phyloP scores from a whole-genome alignment of 2,329 filamentous ascomycete genomes.

The Aspergillus fijiensis region DNA sequence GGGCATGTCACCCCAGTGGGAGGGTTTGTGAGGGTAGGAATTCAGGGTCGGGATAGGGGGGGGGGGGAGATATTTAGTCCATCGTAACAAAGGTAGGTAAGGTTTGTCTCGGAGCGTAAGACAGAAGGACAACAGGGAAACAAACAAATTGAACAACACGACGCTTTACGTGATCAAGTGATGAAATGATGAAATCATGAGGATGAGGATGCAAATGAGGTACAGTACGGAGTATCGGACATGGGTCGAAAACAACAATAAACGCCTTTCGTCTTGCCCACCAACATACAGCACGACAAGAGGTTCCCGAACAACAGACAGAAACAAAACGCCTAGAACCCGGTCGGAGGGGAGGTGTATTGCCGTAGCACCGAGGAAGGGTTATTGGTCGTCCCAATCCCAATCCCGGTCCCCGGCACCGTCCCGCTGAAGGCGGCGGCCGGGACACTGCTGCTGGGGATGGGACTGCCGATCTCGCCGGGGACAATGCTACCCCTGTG shows the following conservation, averaged over 20 bases:
- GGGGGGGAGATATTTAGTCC: no score
- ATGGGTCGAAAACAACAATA: slow-evolving; percentile 16
- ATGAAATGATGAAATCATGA: slow-evolving; percentile 8
- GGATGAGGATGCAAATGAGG: slow-evolving; percentile 19
- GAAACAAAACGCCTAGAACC: slow-evolving; percentile 32
- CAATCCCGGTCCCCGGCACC: no score
- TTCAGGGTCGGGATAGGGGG: no score
- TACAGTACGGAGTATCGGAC: slow-evolving; percentile 10
- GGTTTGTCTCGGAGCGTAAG: background rate
- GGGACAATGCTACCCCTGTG: slow-evolving; percentile 50
- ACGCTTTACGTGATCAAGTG: background rate
- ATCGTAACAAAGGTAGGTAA: background rate
- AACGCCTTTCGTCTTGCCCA: slow-evolving; percentile 1
- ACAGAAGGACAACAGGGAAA: slow-evolving; percentile 12
- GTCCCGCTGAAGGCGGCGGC: slow-evolving; percentile 26
- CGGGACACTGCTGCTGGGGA: slow-evolving; percentile 48
- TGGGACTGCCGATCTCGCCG: slow-evolving; percentile 69
- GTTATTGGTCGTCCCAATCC: no score
- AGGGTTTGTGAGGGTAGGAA: no score
- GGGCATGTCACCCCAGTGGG: no score
- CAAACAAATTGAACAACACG: background rate
- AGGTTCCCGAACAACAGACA: slow-evolving; percentile 3
- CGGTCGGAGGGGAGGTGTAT: slow-evolving; percentile 39
- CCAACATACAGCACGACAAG: slow-evolving; percentile 7
- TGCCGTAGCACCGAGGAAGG: slow-evolving; percentile 36